Evolutionary conservation across 495 filamentous ascomycete genomes (phyloP).

Genomic region (Tuber borchii): DNA sequence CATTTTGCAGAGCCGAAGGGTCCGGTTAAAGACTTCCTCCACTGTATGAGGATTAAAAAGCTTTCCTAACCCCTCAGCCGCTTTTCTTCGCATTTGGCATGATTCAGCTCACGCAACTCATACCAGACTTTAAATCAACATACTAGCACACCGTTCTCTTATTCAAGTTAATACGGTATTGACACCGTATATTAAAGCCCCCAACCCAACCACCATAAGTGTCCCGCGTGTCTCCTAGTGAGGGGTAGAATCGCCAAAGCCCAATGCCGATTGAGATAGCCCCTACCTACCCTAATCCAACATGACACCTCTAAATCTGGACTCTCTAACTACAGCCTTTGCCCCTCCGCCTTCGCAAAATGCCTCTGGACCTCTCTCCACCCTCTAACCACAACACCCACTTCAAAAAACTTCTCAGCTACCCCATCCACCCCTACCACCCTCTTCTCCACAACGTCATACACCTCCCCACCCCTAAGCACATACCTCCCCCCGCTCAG

Average conservation of each 20-base stretch:
- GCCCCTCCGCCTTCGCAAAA: not conserved
- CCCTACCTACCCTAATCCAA: not conserved
- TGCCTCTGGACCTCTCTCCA: not conserved
- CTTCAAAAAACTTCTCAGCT: not conserved
- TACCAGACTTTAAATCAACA: no score
- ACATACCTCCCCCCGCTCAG: constrained; percentile 17
- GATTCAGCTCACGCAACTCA: no score
- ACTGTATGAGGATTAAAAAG: no score
- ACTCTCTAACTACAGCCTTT: not conserved
- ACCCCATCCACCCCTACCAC: not conserved
- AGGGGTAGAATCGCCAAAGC: not conserved
- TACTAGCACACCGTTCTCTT: no score
- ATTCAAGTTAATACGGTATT: no score
- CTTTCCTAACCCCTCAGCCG: no score
- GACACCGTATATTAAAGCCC: not conserved
- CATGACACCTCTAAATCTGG: not conserved
- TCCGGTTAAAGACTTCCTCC: no score
- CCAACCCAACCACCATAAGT: not conserved
- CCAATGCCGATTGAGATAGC: not conserved
- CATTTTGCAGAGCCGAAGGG: no score
- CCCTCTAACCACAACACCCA: not conserved
- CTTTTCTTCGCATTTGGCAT: no score
- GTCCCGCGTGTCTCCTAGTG: not conserved
- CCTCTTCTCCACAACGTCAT: not conserved
- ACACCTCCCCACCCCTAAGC: not conserved